Percentiles rank a stretch among this genome's conserved stretches.
phyloP scores from a whole-genome alignment of 495 filamentous ascomycete species.

The Aspergillus homomorphus region DNA sequence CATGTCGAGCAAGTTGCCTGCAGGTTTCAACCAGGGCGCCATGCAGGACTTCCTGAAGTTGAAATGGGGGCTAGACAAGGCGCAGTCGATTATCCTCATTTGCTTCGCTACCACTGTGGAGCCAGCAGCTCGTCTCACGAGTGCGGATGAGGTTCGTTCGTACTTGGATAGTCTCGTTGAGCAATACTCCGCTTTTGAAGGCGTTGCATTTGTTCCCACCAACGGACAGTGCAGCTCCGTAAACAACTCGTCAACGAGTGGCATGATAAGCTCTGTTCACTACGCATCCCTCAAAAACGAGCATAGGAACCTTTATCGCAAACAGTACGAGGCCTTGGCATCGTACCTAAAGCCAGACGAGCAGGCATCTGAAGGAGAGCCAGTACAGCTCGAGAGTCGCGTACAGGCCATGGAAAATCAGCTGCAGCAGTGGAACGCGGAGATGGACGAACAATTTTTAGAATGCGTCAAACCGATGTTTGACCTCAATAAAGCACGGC shows the following conservation, averaged over 20 bases:
- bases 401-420: conserved; percentile 57
- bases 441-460: conserved; percentile 94
- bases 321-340: conserved; percentile 88
- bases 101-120: conserved; percentile 89
- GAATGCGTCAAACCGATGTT: conserved; percentile 89
- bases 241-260: conserved; percentile 52
- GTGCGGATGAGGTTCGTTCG: conserved; percentile 80
- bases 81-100: conserved; percentile 55
- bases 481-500: conserved; percentile 79
- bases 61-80: conserved; percentile 88
- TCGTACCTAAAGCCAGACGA: conserved; percentile 63
- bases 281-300: conserved; percentile 93
- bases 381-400: not conserved
- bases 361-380: not conserved
- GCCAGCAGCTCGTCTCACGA: conserved; percentile 75
- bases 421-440: conserved; percentile 86
- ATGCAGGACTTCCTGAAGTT: conserved; percentile 90
- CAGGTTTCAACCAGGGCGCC: conserved; percentile 93
- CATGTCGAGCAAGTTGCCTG: conserved; percentile 98
- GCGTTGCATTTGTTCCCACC: conserved; percentile 66
- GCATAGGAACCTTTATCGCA: conserved; percentile 86
- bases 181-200: conserved; percentile 79
- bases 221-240: not conserved
- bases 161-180: conserved; percentile 82
- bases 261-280: conserved; percentile 83